Evolutionary conservation across 1,284 basidiomycete species (phyloP).

Genomic region (Sporisorium reilianum): DNA sequence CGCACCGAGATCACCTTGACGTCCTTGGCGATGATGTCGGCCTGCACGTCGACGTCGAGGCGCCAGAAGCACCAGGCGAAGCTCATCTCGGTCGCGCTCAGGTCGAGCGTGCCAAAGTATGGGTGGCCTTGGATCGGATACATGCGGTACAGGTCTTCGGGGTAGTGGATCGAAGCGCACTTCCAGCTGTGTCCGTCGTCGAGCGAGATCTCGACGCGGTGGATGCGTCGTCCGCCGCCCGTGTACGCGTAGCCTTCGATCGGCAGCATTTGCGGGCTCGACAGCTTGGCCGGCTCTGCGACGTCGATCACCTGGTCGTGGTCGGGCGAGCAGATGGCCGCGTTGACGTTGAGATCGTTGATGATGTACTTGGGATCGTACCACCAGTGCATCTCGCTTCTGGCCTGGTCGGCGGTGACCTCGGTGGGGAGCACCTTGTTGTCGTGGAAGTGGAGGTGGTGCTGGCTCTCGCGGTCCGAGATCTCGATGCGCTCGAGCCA

Average conservation of each 20-base stretch:
- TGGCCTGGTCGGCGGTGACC: constrained; percentile 75
- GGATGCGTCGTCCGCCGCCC: constrained; percentile 77
- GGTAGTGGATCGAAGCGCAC: constrained; percentile 73
- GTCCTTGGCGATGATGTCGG: constrained; percentile 69
- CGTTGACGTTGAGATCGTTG: constrained; percentile 77
- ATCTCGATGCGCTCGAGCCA: constrained; percentile 77
- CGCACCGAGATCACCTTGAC: constrained; percentile 74
- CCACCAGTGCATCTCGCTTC: constrained; percentile 76
- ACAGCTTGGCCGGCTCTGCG: background rate
- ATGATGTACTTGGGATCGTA: constrained; percentile 74
- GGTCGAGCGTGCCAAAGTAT: constrained; percentile 71
- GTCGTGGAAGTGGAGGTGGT: constrained; percentile 72
- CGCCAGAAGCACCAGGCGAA: constrained; percentile 80
- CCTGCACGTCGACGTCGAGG: constrained; percentile 70
- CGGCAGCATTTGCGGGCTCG: constrained; percentile 30
- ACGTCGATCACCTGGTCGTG: constrained; percentile 74
- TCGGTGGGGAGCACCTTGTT: constrained; percentile 77
- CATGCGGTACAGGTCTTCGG: constrained; percentile 74
- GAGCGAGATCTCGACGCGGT: constrained; percentile 76
- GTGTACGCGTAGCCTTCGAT: constrained; percentile 77
- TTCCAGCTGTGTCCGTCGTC: constrained; percentile 76
- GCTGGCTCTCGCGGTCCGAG: constrained; percentile 74
- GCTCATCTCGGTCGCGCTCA: constrained; percentile 74
- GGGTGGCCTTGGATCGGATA: constrained; percentile 64
- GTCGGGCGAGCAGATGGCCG: constrained; percentile 75